phyloP scores from a whole-genome alignment of 345 rosid genomes.

The Noccaea caerulescens region DNA sequence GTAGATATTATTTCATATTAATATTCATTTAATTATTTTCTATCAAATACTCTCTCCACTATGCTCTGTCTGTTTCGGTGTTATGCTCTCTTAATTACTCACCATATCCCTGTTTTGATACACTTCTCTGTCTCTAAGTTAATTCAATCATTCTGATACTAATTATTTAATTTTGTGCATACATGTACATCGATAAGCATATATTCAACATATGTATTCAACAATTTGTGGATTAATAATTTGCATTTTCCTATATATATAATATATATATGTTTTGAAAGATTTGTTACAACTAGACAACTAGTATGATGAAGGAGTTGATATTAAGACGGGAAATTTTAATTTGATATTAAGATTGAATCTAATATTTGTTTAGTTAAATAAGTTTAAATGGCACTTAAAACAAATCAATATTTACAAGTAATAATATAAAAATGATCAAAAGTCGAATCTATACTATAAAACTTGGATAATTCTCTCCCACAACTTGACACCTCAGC shows the following conservation, averaged over 20 bases:
- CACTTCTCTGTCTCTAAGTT: constrained; percentile 29
- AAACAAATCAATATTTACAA: too few relatives aligned
- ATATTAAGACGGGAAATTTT: too few relatives aligned
- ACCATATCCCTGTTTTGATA: constrained; percentile 50
- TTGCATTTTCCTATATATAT: not conserved
- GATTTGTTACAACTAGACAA: too few relatives aligned
- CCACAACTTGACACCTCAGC: too few relatives aligned
- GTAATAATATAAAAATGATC: too few relatives aligned
- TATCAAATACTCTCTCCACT: constrained; percentile 56
- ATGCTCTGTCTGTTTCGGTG: constrained; percentile 53
- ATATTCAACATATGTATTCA: not conserved
- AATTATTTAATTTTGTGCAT: not conserved
- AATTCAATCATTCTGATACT: constrained; percentile 23
- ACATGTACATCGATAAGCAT: not conserved
- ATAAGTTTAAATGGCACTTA: too few relatives aligned
- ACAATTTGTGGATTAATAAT: not conserved
- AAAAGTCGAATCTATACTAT: too few relatives aligned
- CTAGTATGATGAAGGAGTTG: too few relatives aligned
- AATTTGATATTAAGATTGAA: too few relatives aligned
- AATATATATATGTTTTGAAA: not conserved
- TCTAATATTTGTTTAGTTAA: too few relatives aligned
- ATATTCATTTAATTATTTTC: constrained; percentile 7
- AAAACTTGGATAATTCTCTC: too few relatives aligned
- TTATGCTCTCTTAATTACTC: constrained; percentile 46
- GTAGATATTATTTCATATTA: constrained; percentile 52